Percentiles rank a stretch among this genome's conserved stretches.
Conservation (phyloP, 176 grass and related monocot species). For the Bolboschoenus planiculmis region DNA sequence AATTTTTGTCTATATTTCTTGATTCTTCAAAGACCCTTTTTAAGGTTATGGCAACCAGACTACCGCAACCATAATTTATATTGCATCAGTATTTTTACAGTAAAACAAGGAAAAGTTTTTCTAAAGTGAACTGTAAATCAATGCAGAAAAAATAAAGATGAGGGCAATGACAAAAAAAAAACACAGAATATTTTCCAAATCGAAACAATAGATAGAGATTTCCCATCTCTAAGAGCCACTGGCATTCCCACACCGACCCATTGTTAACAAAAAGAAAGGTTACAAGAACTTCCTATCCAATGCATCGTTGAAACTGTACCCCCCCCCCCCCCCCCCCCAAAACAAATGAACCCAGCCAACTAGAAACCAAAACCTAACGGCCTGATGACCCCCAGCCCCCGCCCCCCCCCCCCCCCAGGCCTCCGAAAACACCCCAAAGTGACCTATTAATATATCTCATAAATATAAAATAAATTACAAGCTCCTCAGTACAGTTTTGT, state of each 20-base stretch:
- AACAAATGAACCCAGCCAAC: neutral
- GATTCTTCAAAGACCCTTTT: neutral
- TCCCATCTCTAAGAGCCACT: neutral
- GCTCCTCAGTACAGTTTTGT: conserved; percentile 72
- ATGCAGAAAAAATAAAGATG: neutral
- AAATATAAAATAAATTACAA: conserved; percentile 18
- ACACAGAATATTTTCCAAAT: neutral
- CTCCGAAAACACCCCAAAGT: too few species aligned
- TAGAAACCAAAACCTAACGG: neutral
- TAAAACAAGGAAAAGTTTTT: neutral
- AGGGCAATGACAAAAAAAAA: neutral
- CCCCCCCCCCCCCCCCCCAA: neutral
- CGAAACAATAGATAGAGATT: conserved; percentile 3
- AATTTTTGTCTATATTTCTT: neutral
- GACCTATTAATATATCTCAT: conserved; percentile 1
- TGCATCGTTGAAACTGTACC: neutral
- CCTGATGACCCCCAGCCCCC: neutral
- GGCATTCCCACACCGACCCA: neutral
- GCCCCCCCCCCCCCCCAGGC: too few species aligned
- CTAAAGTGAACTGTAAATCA: neutral
- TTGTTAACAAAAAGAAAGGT: neutral
- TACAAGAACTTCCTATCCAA: conserved; percentile 1
- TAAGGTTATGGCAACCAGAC: neutral
- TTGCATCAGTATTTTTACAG: neutral
- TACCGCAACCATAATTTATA: neutral